phyloP scores from a whole-genome alignment of 2,329 filamentous ascomycete genomes.

The Lachnellula occidentalis region DNA sequence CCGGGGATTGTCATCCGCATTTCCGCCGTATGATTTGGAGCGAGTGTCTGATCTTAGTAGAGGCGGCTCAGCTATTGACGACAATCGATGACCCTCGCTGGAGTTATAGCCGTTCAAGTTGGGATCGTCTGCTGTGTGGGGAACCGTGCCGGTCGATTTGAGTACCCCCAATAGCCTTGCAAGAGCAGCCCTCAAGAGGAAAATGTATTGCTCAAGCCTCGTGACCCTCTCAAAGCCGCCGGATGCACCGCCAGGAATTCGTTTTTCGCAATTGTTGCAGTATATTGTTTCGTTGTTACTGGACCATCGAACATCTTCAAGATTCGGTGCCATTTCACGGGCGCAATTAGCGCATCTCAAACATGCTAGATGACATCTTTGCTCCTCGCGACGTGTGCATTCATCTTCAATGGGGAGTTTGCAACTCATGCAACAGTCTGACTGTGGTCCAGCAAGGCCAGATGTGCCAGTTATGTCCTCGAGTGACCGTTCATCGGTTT shows the following conservation, averaged over 20 bases:
- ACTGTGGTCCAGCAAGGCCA: constrained; percentile 65
- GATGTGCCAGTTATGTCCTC: constrained; percentile 62
- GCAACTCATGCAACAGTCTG: constrained; percentile 80
- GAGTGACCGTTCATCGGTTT: constrained; percentile 63
- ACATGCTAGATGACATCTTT: constrained; percentile 80
- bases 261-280: constrained; percentile 62
- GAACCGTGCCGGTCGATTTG: constrained; percentile 73
- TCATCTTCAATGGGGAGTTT: constrained; percentile 90
- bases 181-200: constrained; percentile 84
- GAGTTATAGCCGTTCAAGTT: constrained; percentile 62
- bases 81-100: constrained; percentile 54
- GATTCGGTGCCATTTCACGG: constrained; percentile 62
- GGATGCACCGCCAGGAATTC: constrained; percentile 44
- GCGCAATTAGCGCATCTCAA: constrained; percentile 66
- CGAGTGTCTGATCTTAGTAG: constrained; percentile 60
- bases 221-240: constrained; percentile 70
- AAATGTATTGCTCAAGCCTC: constrained; percentile 90
- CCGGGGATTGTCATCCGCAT: constrained; percentile 51
- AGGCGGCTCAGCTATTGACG: constrained; percentile 44
- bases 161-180: constrained; percentile 85
- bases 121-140: constrained; percentile 68
- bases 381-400: constrained; percentile 69
- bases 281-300: constrained; percentile 62
- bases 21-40: constrained; percentile 68
- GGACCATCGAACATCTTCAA: constrained; percentile 68